Base-by-base conservation (phyloP, 2,329 filamentous ascomycete species). In the Colletotrichum sp. region DNA sequence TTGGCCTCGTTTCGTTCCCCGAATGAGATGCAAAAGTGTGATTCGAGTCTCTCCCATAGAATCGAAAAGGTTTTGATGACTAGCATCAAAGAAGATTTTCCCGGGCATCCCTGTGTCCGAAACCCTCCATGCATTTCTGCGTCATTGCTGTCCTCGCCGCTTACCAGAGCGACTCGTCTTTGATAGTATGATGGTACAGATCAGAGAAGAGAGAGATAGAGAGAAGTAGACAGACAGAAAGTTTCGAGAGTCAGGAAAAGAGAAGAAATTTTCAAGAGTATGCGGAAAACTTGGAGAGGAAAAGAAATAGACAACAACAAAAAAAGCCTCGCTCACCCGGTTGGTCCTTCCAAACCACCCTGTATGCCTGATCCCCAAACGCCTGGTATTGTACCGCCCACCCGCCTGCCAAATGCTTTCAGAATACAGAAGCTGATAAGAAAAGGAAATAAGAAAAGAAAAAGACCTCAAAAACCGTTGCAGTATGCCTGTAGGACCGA, bases 331-430 rank as follows among this genome's bases (percentile, higher is more conserved):
- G 65, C 71, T 77, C 71, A 66, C 59, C 62, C 75, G 36, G 34
- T 39, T 52, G 49, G 60, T 39, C 10, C 49, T 21, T 26, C 26
- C 62, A 39, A 62, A 39, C 68, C 63, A 30, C 24, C 34, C 9
- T 30, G 6, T 39, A 64, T 64, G 70, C 70, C 77, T 70, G 36
- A 69, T 75, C 76, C 75, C 59, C 39, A 32, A 77, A 77, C 75
- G 75, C 75, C 75, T 75, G 60, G 60, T 77, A 66, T 76, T 72
- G 70, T 62, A 34, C 65, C 69, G 21, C 60, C 52, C 39, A 13
- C 62, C 60, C 36, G 62, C 39, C 63, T 57, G 69, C 69, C 71
- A 26, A 49, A 76, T 76, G 74, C 74, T 69, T 65, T 62, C 18
- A 75, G 34, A 73, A 60, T 75, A 76, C 74, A 75, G 26, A 75